These are phyloP conservation scores for Paraphaeosphaeria minitans DNA, from an alignment of 2,329 filamentous ascomycete genomes.

Conservation along the genomic window DNA sequence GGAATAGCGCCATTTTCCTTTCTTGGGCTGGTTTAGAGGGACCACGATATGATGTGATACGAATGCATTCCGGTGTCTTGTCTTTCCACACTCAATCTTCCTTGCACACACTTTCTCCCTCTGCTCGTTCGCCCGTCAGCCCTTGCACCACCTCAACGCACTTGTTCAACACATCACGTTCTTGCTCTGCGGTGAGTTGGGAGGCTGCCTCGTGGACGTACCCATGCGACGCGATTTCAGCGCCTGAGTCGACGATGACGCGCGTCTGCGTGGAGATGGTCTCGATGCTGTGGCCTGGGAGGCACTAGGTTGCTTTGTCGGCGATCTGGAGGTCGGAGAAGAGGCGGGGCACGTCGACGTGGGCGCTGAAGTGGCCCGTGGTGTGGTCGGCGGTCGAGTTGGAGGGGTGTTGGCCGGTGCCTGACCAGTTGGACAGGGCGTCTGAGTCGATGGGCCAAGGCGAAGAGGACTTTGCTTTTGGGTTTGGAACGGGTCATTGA, in stretches of 20 bases:
- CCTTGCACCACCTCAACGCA: not conserved
- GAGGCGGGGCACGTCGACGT: constrained; percentile 62
- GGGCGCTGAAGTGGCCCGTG: constrained; percentile 60
- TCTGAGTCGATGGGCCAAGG: constrained; percentile 58
- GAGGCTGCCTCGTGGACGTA: constrained; percentile 55
- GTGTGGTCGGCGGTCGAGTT: constrained; percentile 63
- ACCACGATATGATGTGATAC: constrained; percentile 3
- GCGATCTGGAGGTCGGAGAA: constrained; percentile 58
- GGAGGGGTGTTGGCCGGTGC: constrained; percentile 58
- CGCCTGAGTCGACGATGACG: constrained; percentile 58
- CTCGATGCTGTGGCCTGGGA: constrained; percentile 64
- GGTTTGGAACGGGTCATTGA: constrained; percentile 12
- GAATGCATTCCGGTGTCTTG: constrained; percentile 10
- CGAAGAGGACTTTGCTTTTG: constrained; percentile 48
- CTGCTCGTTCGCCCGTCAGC: constrained; percentile 48
- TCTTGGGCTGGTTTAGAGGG: not conserved
- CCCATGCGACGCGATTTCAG: constrained; percentile 59
- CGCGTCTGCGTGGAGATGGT: constrained; percentile 60
- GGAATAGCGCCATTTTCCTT: not conserved
- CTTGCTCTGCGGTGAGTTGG: constrained; percentile 56
- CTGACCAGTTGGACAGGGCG: constrained; percentile 64
- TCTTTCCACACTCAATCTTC: not conserved
- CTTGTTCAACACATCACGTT: constrained; percentile 50
- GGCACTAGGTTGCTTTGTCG: constrained; percentile 63
- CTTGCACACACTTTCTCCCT: not conserved